Evolutionary conservation across 2,329 filamentous ascomycete genomes (phyloP), one percentile per base, ranked within the genome.

Genomic region (Colletotrichum cordylinicola): DNA sequence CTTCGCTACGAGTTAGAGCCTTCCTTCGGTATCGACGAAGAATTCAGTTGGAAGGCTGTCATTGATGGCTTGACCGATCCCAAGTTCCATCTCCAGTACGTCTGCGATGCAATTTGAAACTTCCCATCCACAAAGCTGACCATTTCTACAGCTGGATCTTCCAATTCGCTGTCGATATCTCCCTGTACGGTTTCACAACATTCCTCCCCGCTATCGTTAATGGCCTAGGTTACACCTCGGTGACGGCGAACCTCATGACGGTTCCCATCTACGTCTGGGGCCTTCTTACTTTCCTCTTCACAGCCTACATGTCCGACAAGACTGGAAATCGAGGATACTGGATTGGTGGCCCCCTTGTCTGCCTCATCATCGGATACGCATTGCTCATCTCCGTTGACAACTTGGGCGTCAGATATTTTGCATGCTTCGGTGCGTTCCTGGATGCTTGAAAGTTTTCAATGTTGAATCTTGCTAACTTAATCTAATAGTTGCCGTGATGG

Each of bases 121-220:
- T 13, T 35, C 8, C 9, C n/a, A 4, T 12, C 18, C n/a, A 27
- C 43, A 24, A 8, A n/a, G 18, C 58, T 61, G 13, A 78, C 79
- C 27, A 79, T 81, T n/a, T 18, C 2, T 16, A 27, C 9, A 39
- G 61, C 33, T 65, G 61, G 61, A 39, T 61, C 24, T 39, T 65
- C 64, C 83, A 83, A 52, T 82, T 82, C 67, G 79, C 79, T 1
- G 80, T 85, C 39, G 80, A 83, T 8, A 78, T 86, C 4, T 83
- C 83, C 13, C 80, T 84, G 2, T 86, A 82, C n/a, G 81, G 80
- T 2, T 81, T 83, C 56, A 81, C 80, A 8, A 82, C 79, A 2
- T 85, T 85, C 65, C 74, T 86, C 5, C 85, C 85, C 0, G 81
- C 81, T 1, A 83, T 86, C 18, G 78, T 86, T 33, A 77, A 78